Base-by-base conservation (phyloP, 768 basidiomycete species). In the Russula foetens region DNA sequence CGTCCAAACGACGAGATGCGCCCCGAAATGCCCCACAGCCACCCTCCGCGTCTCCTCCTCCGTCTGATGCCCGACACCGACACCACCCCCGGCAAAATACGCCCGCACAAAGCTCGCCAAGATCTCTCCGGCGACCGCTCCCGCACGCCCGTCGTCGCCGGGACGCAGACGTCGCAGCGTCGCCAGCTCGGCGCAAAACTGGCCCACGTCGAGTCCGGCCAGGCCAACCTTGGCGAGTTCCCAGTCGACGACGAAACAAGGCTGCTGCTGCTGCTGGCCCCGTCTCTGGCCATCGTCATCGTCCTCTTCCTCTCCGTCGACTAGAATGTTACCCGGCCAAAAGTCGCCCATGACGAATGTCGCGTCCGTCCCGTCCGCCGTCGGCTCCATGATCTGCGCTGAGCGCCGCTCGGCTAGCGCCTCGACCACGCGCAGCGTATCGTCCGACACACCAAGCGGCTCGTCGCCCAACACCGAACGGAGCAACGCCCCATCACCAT, bases 301-400 rank as follows among this genome's bases (percentile, higher is more conserved):
- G 0, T 24, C 43, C 21, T n/a, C 17, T 0, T 19, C 23, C 24
- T 38, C 51, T 3, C 9, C 21, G 7, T 67, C 69, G n/a, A 86
- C 65, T 62, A 86, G 73, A 48, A 88, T 63, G 66, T 88, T 88
- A 0, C 85, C 86, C 1, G 86, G 80, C 85, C 86, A 88, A 65
- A 88, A 84, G 69, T 88, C 87, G 0, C 87, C 86, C 81, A 82
- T 82, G n/a, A 71, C 73, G 59, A 72, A 49, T 12, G 71, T 24
- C n/a, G n/a, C n/a, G n/a, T n/a, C n/a, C n/a, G n/a, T n/a, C n/a
- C n/a, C n/a, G 9, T 53, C 66, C 49, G 75, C 74, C 38, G 67
- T 58, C 29, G 68, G 68, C 26, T 68, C 68, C 26, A 60, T 47
- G 35, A 81, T 76, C n/a, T 63, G 70, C 24, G 66, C 47, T 11